Evolutionary conservation across 1,139 yeast species (phyloP).

Genomic region (Saccharomycopsis crataegensis): DNA sequence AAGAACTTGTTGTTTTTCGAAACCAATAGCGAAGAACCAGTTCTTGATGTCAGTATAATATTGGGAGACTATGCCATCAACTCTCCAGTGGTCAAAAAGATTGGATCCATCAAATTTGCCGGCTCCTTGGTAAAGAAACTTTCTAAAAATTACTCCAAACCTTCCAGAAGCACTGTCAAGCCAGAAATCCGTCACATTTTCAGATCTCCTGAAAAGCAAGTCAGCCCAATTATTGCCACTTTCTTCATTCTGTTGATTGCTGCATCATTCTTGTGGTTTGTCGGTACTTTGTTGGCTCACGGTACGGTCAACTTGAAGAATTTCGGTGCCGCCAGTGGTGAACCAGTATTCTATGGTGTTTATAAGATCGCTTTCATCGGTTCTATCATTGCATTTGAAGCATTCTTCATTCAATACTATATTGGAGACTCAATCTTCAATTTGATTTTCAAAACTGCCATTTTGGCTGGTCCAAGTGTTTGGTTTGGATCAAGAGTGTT

Average conservation of each 20-base stretch:
- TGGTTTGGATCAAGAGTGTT: conserved; percentile 38
- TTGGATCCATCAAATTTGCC: conserved; percentile 2
- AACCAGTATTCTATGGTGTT: conserved; percentile 15
- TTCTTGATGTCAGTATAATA: conserved; percentile 5
- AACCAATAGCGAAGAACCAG: neutral
- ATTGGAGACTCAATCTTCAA: conserved; percentile 40
- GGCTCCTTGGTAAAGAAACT: neutral
- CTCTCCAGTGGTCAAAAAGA: neutral
- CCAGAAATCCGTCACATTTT: conserved; percentile 48
- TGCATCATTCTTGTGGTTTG: conserved; percentile 31
- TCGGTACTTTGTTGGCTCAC: conserved; percentile 5
- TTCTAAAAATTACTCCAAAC: conserved; percentile 23
- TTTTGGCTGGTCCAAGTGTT: conserved; percentile 34
- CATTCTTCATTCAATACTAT: conserved; percentile 35
- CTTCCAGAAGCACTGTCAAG: conserved; percentile 36
- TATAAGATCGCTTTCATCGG: conserved; percentile 33
- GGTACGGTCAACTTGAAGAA: conserved; percentile 6
- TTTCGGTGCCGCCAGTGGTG: neutral
- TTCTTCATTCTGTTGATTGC: conserved; percentile 34
- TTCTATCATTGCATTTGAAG: conserved; percentile 33
- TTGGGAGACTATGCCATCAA: conserved; percentile 9
- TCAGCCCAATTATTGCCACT: conserved; percentile 36
- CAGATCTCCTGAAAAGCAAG: conserved; percentile 34
- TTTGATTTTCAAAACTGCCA: conserved; percentile 32
- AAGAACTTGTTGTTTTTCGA: conserved; percentile 3